Percentiles rank a stretch among this genome's conserved stretches.
Conservation (phyloP, 2,329 filamentous ascomycete species). For the Talaromyces sp. region DNA sequence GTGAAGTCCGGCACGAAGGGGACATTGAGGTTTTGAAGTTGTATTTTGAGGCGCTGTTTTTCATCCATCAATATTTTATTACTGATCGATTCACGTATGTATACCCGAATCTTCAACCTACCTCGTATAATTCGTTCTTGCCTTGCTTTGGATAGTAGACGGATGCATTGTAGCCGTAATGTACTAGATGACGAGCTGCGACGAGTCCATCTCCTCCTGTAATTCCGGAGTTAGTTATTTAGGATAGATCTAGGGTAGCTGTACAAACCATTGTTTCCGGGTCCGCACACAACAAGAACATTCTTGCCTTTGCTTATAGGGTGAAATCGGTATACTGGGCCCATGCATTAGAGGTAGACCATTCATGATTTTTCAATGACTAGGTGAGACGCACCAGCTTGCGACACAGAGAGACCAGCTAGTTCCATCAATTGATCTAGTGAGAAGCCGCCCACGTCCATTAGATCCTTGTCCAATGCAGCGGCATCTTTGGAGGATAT, state of each 20-base stretch:
- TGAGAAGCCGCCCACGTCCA: conserved; percentile 80
- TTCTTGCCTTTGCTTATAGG: conserved; percentile 65
- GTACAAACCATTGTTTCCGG: conserved; percentile 57
- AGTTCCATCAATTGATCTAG: conserved; percentile 97
- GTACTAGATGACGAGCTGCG: conserved; percentile 81
- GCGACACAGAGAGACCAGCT: conserved; percentile 85
- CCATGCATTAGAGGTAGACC: neutral
- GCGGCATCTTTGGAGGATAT: conserved; percentile 82
- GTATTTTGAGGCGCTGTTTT: conserved; percentile 69
- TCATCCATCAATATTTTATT: too few relatives aligned
- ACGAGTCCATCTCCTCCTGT: conserved; percentile 89
- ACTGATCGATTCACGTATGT: too few relatives aligned
- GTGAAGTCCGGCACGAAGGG: conserved; percentile 80
- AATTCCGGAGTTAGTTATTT: neutral
- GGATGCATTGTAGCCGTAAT: conserved; percentile 84
- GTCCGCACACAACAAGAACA: conserved; percentile 85
- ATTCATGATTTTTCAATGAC: too few relatives aligned
- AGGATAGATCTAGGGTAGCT: neutral
- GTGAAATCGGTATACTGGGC: conserved; percentile 73
- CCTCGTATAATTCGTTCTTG: conserved; percentile 85
- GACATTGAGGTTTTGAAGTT: conserved; percentile 75
- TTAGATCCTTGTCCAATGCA: conserved; percentile 86
- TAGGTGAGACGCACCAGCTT: conserved; percentile 60
- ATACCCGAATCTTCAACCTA: conserved; percentile 33
- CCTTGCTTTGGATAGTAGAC: conserved; percentile 91